phyloP scores from a whole-genome alignment of 1,139 yeast species.

The Lodderomyces pseudojiufengensis region DNA sequence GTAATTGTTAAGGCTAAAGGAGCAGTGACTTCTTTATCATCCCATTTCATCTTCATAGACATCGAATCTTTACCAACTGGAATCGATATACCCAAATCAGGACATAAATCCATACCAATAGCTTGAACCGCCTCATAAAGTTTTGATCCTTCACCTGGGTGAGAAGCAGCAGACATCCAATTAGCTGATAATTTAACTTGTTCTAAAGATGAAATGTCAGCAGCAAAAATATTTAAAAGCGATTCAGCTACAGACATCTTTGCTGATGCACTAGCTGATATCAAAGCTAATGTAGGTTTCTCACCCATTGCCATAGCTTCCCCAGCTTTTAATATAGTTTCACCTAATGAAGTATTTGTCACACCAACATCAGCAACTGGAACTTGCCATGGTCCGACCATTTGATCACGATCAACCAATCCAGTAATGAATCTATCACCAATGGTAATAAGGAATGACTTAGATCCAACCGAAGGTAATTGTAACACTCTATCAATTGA shows the following conservation, averaged over 20 bases:
- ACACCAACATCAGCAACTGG: constrained; percentile 99
- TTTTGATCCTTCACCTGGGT: constrained; percentile 93
- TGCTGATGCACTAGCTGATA: constrained; percentile 94
- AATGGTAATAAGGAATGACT: constrained; percentile 90
- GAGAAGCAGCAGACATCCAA: constrained; percentile 99
- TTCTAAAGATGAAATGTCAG: constrained; percentile 74
- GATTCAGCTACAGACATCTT: constrained; percentile 97
- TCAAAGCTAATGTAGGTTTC: constrained; percentile 85
- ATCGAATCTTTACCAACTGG: constrained; percentile 99
- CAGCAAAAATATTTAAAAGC: constrained; percentile 81
- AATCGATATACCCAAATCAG: constrained; percentile 83
- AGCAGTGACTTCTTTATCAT: constrained; percentile 84
- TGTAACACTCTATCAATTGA: constrained; percentile 80
- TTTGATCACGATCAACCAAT: constrained; percentile 93
- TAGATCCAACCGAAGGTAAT: constrained; percentile 93
- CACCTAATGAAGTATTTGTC: constrained; percentile 86
- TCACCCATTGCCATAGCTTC: constrained; percentile 99
- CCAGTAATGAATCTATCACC: constrained; percentile 98
- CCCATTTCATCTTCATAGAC: constrained; percentile 99
- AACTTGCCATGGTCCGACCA: constrained; percentile 99
- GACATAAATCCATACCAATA: constrained; percentile 90
- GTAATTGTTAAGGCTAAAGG: constrained; percentile 92
- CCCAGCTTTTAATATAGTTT: constrained; percentile 68
- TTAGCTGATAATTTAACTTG: constrained; percentile 89
- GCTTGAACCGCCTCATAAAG: constrained; percentile 97